These are phyloP conservation scores for Cryptosporidium andersoni DNA, from an alignment of 169 alveolate genomes.

Conservation along the genomic window DNA sequence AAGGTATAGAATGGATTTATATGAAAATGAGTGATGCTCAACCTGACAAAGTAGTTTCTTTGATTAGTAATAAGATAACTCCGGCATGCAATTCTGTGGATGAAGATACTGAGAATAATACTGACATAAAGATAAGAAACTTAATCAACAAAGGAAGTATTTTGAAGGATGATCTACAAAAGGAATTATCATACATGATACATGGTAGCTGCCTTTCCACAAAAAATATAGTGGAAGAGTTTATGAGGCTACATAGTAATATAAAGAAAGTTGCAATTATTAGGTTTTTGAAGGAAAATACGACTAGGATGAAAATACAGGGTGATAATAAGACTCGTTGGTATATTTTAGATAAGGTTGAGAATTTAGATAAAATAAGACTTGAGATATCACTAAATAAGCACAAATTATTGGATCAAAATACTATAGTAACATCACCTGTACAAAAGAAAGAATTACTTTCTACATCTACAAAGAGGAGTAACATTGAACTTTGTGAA, in stretches of 20 bases:
- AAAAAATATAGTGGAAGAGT: constrained; percentile 23
- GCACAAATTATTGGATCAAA: constrained; percentile 5
- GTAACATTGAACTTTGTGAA: too few species aligned
- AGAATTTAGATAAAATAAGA: constrained; percentile 1
- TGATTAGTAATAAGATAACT: not conserved
- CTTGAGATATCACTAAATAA: not conserved
- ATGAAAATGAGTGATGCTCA: not conserved
- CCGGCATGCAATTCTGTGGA: too few species aligned
- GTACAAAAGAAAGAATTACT: too few species aligned
- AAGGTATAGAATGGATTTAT: constrained; percentile 29
- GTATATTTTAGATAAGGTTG: constrained; percentile 25
- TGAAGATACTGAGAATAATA: not conserved
- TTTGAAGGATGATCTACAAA: constrained; percentile 10
- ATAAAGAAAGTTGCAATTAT: constrained; percentile 26
- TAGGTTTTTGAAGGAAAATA: constrained; percentile 37
- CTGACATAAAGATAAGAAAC: not conserved
- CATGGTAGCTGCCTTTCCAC: constrained; percentile 47
- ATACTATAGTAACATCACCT: too few species aligned
- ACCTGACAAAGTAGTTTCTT: not conserved
- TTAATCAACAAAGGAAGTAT: not conserved
- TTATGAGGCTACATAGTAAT: constrained; percentile 13
- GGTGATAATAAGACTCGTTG: constrained; percentile 43
- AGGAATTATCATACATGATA: constrained; percentile 23
- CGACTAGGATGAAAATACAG: constrained; percentile 1
- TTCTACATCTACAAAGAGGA: too few species aligned